Percentiles rank a stretch among this genome's conserved stretches.
phyloP scores from a whole-genome alignment of 441 rosid genomes.

The Manihot esculenta region DNA sequence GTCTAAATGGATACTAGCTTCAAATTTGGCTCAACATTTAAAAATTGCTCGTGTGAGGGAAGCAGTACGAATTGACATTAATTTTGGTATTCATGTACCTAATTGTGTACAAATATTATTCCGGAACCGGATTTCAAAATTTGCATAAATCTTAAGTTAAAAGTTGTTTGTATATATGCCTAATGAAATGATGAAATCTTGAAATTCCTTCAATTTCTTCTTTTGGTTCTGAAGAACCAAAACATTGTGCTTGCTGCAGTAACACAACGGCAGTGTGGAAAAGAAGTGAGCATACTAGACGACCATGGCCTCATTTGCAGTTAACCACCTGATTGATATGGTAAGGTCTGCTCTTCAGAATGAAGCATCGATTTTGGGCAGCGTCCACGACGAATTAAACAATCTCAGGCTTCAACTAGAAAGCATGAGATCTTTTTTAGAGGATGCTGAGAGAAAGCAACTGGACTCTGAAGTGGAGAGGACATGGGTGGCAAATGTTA shows the following conservation, averaged over 20 bases:
- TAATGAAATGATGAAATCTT: not conserved
- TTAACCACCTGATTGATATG: not conserved
- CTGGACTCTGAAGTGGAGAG: conserved; percentile 20
- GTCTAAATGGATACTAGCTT: not conserved
- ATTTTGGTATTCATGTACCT: too few relatives aligned
- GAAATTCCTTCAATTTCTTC: not conserved
- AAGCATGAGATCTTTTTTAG: conserved; percentile 39
- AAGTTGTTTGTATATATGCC: not conserved
- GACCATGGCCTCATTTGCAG: conserved; percentile 5
- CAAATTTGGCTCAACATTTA: not conserved
- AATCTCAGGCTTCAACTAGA: conserved; percentile 33
- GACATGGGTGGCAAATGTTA: conserved; percentile 31
- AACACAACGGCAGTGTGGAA: not conserved
- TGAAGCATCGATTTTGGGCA: conserved; percentile 30
- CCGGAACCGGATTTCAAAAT: too few relatives aligned
- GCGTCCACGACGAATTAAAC: conserved; percentile 28
- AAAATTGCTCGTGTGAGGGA: not conserved
- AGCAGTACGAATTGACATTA: too few relatives aligned
- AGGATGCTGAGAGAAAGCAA: conserved; percentile 26
- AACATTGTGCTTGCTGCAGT: not conserved
- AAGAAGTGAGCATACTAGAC: not conserved
- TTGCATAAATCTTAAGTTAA: not conserved
- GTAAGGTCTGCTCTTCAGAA: conserved; percentile 16
- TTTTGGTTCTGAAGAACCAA: not conserved
- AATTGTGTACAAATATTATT: too few relatives aligned